Evolutionary conservation across 2,329 filamentous ascomycete genomes (phyloP), one percentile per base, ranked within the genome.

Genomic region (Aureobasidium sp.): DNA sequence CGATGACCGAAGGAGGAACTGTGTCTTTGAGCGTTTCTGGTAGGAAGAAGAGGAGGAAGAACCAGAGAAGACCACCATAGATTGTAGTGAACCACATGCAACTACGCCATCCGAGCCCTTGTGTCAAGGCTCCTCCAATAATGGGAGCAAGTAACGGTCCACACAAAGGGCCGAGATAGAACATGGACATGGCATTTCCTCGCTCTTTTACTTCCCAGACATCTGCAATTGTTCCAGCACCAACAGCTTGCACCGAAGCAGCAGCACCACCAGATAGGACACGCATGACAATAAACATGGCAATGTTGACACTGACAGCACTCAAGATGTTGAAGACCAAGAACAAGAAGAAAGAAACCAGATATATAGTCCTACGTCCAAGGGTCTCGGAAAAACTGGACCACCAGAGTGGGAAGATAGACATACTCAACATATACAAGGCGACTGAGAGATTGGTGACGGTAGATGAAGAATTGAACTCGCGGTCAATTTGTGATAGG

Each of bases 381-480:
- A 81, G 70, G 4, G 75, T 75, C 68, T 94, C 90, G 9, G 87
- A 90, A 69, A 94, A 92, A 1, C 87, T 87, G 0, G 87, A 90
- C 89, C 89, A 94, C 90, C 90, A 94, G 0, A 95, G 79, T 0
- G 90, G 90, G 67, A 92, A 93, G 48, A 94, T 90, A 61, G 86
- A 84, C 89, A 94, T 90, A 67, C 83, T 79, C 5, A 94, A 79
- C 89, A 94, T 91, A 72, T 92, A 94, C 63, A 93, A 74, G 0
- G 90, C 87, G 0, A 94, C 83, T 0, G 87, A 87, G 63, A 94
- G 71, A 72, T 94, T 95, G 61, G 87, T 85, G 17, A 90, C 76
- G 0, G 88, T 88, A 15, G 83, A 74, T 0, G 82, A 82, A 13
- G 85, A 81, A 66, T 86, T 66, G 47, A 94, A 78, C 26, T 88